Evolutionary conservation across 495 filamentous ascomycete species (phyloP).

Genomic region (Penicillium macrosclerotiorum): DNA sequence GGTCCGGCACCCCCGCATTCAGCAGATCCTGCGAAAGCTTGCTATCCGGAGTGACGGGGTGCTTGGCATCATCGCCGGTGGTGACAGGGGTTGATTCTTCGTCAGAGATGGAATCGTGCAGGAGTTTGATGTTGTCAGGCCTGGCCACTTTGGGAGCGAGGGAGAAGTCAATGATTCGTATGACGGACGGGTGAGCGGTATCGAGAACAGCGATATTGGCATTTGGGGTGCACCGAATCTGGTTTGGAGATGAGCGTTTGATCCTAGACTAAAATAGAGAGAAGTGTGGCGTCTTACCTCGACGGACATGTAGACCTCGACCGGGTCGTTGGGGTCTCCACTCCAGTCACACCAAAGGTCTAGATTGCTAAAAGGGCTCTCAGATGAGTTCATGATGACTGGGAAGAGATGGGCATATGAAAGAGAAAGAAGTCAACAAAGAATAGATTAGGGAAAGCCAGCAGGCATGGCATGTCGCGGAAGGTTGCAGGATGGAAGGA

Average conservation of each 20-base stretch:
- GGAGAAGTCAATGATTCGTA: neutral
- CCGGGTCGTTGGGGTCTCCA: slow-evolving; percentile 24
- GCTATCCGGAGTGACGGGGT: neutral
- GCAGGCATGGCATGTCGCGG: neutral
- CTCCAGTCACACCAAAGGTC: slow-evolving; percentile 36
- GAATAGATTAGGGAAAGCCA: neutral
- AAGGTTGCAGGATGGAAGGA: slow-evolving; percentile 6
- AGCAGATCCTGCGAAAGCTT: too few relatives aligned
- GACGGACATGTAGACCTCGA: slow-evolving; percentile 27
- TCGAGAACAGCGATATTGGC: neutral
- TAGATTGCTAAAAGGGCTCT: slow-evolving; percentile 25
- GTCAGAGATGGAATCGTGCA: neutral
- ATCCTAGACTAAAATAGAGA: too few relatives aligned
- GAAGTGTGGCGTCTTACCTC: slow-evolving; percentile 25
- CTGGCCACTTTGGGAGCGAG: neutral
- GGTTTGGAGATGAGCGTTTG: neutral
- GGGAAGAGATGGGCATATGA: neutral
- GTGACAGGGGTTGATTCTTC: neutral
- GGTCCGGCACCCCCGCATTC: neutral
- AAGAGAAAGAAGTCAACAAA: slow-evolving; percentile 4
- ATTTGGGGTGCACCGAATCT: slow-evolving; percentile 7
- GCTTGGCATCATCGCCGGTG: neutral
- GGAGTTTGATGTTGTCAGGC: neutral
- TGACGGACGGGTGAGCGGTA: neutral
- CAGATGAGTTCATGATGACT: slow-evolving; percentile 11